Evolutionary conservation across 441 rosid species (phyloP).

Genomic region (Kokia cookei): DNA sequence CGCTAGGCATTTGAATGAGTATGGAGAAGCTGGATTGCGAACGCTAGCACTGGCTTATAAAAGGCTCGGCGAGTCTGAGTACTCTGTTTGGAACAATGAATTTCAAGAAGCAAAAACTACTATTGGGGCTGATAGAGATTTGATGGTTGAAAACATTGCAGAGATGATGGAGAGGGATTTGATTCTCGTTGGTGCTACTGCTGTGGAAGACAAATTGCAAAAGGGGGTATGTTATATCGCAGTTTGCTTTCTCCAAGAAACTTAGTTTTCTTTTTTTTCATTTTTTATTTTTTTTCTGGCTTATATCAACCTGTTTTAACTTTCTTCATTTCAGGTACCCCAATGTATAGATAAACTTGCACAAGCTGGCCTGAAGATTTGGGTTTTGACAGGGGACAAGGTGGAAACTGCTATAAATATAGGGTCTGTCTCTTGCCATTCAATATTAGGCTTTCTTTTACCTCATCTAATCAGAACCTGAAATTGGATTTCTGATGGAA

Average conservation of each 20-base stretch:
- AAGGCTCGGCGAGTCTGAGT: slow-evolving; percentile 70
- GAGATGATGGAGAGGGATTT: slow-evolving; percentile 90
- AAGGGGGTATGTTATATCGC: slow-evolving; percentile 57
- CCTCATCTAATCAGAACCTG: slow-evolving; percentile 1
- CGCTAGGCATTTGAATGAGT: slow-evolving; percentile 76
- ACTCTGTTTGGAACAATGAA: slow-evolving; percentile 74
- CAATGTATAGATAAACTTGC: slow-evolving; percentile 98
- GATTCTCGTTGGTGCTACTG: slow-evolving; percentile 92
- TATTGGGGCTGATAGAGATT: slow-evolving; percentile 74
- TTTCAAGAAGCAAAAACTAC: slow-evolving; percentile 80
- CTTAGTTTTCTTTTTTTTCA: background rate
- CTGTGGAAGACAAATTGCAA: slow-evolving; percentile 97
- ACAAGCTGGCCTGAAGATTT: slow-evolving; percentile 94
- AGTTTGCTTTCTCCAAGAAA: background rate
- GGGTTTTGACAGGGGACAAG: slow-evolving; percentile 98
- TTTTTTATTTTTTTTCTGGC: background rate
- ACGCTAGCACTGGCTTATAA: slow-evolving; percentile 85
- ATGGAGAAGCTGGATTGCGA: slow-evolving; percentile 94
- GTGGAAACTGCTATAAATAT: slow-evolving; percentile 99
- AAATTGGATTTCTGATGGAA: background rate
- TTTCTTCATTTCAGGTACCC: slow-evolving; percentile 60
- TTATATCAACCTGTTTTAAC: slow-evolving; percentile 19
- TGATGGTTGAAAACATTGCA: slow-evolving; percentile 67
- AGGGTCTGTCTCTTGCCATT: slow-evolving; percentile 47
- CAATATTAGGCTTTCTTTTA: slow-evolving; percentile 7